Base-by-base conservation (phyloP, 2,329 filamentous ascomycete species). In the Fusarium fracticaudum region DNA sequence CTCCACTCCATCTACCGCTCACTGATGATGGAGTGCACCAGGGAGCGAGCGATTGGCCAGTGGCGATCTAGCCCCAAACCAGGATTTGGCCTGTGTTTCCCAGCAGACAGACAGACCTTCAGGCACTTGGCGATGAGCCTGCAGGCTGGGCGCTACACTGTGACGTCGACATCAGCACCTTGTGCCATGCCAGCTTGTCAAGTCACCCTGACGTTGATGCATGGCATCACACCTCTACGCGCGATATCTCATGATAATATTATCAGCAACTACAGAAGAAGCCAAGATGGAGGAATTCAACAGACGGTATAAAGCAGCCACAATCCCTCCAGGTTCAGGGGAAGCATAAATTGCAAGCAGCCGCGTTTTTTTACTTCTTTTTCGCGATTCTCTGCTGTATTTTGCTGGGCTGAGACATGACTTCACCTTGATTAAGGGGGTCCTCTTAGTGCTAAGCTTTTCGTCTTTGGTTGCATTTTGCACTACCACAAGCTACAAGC, bases 351-450 rank as follows among this genome's bases (percentile, higher is more conserved):
- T 35, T 44, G 44, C 24, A 37, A 67, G 18, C 54, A 57, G 54
- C 60, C 17, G 43, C 43, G 37, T 53, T 17, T 59, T n/a, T 50
- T 74, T 43, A 22, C 43, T 63, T 55, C 20, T 45, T 41, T 24
- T 60, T 55, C 47, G 20, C 41, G 43, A 51, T 31, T 50, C 60
- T 61, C 38, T 47, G 55, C 29, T 26, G 59, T 35, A 33, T 26
- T 31, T 17, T 35, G 44, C 55, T 50, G 60, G 72, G 68, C 73
- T 80, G 78, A 81, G 79, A 80, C 80, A 80, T 76, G 76, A 76
- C 73, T 77, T 77, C 60, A 66, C 60, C 53, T 70, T 70, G 67
- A 77, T 76, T 67, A 76, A 69, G 66, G 69, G 60, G 60, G 60
- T 35, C 54, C 35, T 66, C 12, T 60, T 74, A 72, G 75, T 69